These are phyloP conservation scores for Blastobotrys buckinghamii DNA, from an alignment of 1,139 yeast species.

Conservation along the genomic window DNA sequence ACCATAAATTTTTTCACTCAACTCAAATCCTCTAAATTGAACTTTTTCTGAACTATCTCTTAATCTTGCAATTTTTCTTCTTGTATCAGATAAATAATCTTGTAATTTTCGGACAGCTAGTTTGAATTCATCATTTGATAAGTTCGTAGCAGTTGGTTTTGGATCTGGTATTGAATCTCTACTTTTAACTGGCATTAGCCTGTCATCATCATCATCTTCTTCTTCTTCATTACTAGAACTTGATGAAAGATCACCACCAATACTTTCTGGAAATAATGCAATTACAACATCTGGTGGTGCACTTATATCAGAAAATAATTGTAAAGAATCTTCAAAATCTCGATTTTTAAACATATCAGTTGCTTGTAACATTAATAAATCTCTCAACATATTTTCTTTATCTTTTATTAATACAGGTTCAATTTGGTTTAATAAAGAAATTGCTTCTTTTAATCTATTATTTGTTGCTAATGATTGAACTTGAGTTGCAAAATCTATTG, in stretches of 20 bases:
- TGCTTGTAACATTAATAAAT: conserved; percentile 42
- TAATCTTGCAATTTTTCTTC: conserved; percentile 40
- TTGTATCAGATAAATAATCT: conserved; percentile 47
- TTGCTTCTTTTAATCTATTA: conserved; percentile 36
- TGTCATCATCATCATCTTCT: neutral
- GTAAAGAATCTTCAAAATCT: conserved; percentile 38
- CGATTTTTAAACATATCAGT: conserved; percentile 32
- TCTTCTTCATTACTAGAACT: neutral
- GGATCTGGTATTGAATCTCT: neutral
- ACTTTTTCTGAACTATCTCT: conserved; percentile 21
- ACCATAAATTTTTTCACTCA: conserved; percentile 29
- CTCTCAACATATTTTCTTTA: conserved; percentile 37
- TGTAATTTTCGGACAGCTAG: conserved; percentile 47
- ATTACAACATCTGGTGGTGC: conserved; percentile 54
- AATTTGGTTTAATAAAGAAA: conserved; percentile 37
- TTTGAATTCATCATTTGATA: conserved; percentile 24
- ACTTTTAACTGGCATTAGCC: neutral
- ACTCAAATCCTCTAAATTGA: conserved; percentile 24
- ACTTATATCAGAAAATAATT: conserved; percentile 45
- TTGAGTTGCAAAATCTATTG: conserved; percentile 30
- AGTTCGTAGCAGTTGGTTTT: conserved; percentile 8
- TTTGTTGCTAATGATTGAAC: conserved; percentile 24
- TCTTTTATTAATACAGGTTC: conserved; percentile 31
- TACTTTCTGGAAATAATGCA: conserved; percentile 38
- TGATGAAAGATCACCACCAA: conserved; percentile 24